These are phyloP conservation scores for Populus euphratica DNA, from an alignment of 345 rosid species.

Conservation along the genomic window DNA sequence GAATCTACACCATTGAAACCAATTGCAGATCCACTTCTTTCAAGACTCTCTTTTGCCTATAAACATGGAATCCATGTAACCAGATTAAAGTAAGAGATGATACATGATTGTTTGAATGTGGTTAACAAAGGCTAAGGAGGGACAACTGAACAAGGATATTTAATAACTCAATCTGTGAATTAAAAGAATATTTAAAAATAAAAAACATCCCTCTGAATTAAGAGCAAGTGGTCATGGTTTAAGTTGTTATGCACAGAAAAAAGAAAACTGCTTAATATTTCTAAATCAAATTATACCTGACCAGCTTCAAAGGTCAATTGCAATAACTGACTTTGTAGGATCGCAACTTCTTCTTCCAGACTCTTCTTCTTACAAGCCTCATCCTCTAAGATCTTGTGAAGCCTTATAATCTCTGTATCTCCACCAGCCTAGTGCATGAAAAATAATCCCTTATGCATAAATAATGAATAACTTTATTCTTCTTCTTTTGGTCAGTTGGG, in stretches of 20 bases:
- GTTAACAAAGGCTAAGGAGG: not conserved
- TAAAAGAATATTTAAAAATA: not conserved
- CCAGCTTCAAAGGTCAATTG: slow-evolving; percentile 29
- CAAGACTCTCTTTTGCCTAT: slow-evolving; percentile 22
- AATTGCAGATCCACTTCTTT: slow-evolving; percentile 26
- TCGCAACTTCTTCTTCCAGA: slow-evolving; percentile 23
- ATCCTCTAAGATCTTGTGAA: slow-evolving; percentile 26
- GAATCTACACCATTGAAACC: slow-evolving; percentile 16
- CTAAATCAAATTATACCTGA: slow-evolving; percentile 15
- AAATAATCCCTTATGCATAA: not conserved
- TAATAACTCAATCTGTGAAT: not conserved
- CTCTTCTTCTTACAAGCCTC: slow-evolving; percentile 24
- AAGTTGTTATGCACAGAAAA: not conserved
- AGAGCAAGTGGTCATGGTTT: not conserved
- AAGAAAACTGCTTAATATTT: not conserved
- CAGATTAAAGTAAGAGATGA: not conserved
- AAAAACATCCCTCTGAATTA: not conserved
- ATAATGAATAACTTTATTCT: not conserved
- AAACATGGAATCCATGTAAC: not conserved
- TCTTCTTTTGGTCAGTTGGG: not conserved
- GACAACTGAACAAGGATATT: not conserved
- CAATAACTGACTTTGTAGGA: slow-evolving; percentile 25
- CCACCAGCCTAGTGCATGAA: slow-evolving; percentile 29
- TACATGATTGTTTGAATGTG: not conserved
- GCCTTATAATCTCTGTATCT: slow-evolving; percentile 24